Base-by-base conservation (phyloP, 169 alveolate genomes). In the Plasmodium billcollinsi region DNA sequence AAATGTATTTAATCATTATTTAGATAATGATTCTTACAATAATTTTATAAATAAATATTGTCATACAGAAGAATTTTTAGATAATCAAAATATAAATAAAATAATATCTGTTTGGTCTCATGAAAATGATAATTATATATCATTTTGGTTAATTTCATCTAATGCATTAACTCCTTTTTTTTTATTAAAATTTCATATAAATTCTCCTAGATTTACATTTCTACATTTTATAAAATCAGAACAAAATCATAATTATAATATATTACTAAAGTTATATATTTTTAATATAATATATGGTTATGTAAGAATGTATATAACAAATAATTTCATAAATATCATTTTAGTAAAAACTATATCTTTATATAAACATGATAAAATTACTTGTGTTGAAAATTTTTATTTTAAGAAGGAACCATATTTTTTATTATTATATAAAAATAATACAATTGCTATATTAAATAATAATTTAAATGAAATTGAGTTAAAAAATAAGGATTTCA, bases 31-130 rank as follows among this genome's bases (percentile, higher is more conserved):
- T n/a, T 7, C 54, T 20, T 9, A 6, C 1, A 21, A 12, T 12
- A 5, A 21, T 49, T 5, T 61, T 45, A 14, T 86, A 1, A n/a
- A 65, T 2, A 47, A 2, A 1, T 56, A 45, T 39, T 86, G 49
- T 61, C 0, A 72, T 54, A 43, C 52, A 6, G 12, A 11, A 15
- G 75, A 21, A 2, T 15, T 39, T 3, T 21, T n/a, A 11, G 14
- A 2, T 49, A 3, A 1, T 21, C 3, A 20, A 9, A n/a, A 12
- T 21, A 62, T 49, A 15, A 56, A 21, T 39, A 72, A 63, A 18
- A 86, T 86, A 49, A 21, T 86, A 45, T 86, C 92, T 18, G 39
- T 71, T 9, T 86, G 92, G 92, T n/a, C 78, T 33, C 92, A 86
- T 20, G 72, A 86, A 33, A 26, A 59, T 11, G 88, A 73, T 3